Conservation (phyloP, 257 asterid genomes). For the Salvia rosmarinus region DNA sequence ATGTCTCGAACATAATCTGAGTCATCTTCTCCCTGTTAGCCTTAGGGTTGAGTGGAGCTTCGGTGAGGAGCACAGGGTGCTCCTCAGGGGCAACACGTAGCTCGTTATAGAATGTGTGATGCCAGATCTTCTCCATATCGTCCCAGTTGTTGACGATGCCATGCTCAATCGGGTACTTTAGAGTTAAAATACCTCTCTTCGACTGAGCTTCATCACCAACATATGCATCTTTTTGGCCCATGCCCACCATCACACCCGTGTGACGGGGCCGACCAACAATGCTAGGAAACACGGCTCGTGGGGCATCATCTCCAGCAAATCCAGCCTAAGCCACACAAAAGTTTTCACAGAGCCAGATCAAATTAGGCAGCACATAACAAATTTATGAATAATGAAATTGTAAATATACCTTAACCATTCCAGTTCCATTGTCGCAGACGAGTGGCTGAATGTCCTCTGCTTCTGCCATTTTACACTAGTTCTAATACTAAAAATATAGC, state of each 20-base stretch:
- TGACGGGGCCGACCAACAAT: constrained; percentile 93
- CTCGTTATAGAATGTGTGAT: constrained; percentile 89
- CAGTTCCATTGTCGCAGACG: constrained; percentile 61
- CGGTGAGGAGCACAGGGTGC: constrained; percentile 88
- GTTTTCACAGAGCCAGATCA: constrained; percentile 5
- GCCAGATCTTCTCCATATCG: constrained; percentile 98
- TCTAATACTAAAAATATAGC: constrained; percentile 25
- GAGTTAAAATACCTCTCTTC: constrained; percentile 81
- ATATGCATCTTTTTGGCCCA: constrained; percentile 94
- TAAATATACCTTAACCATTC: constrained; percentile 56
- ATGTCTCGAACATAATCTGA: constrained; percentile 94
- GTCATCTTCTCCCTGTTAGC: constrained; percentile 96
- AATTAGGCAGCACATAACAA: neutral
- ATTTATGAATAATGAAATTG: constrained; percentile 12
- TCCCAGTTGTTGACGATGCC: constrained; percentile 97
- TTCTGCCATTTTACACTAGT: constrained; percentile 49
- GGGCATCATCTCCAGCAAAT: constrained; percentile 97
- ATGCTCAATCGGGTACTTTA: constrained; percentile 91
- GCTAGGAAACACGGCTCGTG: constrained; percentile 92
- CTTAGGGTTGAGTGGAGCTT: constrained; percentile 94
- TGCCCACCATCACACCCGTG: constrained; percentile 96
- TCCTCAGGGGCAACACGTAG: constrained; percentile 97
- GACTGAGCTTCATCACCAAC: constrained; percentile 96
- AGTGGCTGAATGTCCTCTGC: constrained; percentile 60
- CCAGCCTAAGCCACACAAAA: constrained; percentile 63